phyloP scores from a whole-genome alignment of 2,329 filamentous ascomycete species.

The Dothistroma septosporum region DNA sequence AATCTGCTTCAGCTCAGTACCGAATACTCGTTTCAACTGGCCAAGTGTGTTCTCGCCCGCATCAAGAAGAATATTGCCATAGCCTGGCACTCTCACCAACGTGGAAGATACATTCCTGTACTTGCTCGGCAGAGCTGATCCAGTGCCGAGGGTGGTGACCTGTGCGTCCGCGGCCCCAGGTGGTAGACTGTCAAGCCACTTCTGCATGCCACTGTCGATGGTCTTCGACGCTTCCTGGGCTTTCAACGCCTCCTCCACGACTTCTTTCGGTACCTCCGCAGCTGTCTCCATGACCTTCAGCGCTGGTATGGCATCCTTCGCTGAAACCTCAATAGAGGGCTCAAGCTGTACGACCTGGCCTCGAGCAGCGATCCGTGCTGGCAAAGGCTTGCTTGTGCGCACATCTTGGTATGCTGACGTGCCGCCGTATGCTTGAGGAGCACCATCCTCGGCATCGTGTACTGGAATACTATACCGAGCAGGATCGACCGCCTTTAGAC shows the following conservation, averaged over 20 bases:
- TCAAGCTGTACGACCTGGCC: conserved; percentile 37
- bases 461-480: conserved; percentile 68
- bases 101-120: conserved; percentile 94
- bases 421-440: conserved; percentile 14
- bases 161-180: conserved; percentile 63
- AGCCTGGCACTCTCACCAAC: conserved; percentile 74
- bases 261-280: conserved; percentile 41
- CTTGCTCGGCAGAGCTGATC: conserved; percentile 83
- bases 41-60: conserved; percentile 89
- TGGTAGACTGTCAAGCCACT: conserved; percentile 63
- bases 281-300: conserved; percentile 48
- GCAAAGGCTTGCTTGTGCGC: conserved; percentile 17
- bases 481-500: conserved; percentile 68
- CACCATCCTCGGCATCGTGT: conserved; percentile 53
- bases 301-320: conserved; percentile 46
- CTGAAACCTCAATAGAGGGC: conserved; percentile 40
- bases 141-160: conserved; percentile 83
- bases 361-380: conserved; percentile 31
- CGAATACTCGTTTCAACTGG: conserved; percentile 72
- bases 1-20: conserved; percentile 62
- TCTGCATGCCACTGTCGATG: conserved; percentile 45
- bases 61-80: conserved; percentile 87
- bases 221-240: conserved; percentile 37
- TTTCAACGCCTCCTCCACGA: conserved; percentile 52
- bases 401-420: conserved; percentile 10